Percentiles rank a stretch among this genome's conserved stretches.
Evolutionary conservation across 768 basidiomycete species (phyloP).

Genomic region (Rhodosporidiobolus sp.): DNA sequence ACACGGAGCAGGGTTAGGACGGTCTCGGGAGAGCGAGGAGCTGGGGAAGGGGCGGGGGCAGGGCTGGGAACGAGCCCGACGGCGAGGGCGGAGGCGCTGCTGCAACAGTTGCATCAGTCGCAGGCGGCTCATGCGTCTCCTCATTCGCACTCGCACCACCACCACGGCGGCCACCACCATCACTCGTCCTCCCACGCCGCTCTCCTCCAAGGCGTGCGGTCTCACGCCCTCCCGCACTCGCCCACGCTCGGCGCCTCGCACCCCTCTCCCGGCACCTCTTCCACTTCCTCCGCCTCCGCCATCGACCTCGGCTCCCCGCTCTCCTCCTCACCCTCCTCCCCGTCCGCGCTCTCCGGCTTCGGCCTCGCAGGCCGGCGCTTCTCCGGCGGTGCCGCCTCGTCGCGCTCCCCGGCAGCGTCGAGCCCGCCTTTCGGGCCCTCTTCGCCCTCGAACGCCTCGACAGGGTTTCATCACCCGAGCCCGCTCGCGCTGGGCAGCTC

Average conservation of each 20-base stretch:
- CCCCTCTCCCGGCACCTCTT: neutral
- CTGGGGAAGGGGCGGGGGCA: no score
- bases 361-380: neutral
- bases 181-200: constrained; percentile 22
- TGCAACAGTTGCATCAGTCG: neutral
- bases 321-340: constrained; percentile 10
- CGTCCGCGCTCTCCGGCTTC: neutral
- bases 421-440: neutral
- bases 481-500: neutral
- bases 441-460: constrained; percentile 13
- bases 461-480: neutral
- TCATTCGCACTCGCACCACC: neutral
- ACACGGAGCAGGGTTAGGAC: neutral
- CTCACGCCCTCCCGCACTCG: constrained; percentile 29
- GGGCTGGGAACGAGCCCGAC: neutral
- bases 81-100: neutral
- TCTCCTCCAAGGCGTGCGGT: constrained; percentile 32
- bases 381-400: neutral
- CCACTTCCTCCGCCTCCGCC: no score
- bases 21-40: neutral
- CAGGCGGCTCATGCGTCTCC: neutral
- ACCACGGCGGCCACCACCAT: neutral
- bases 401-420: neutral
- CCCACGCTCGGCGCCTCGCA: constrained; percentile 11
- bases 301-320: constrained; percentile 12